Evolutionary conservation across 148 eudicot genomes (phyloP), one percentile per base, ranked within the genome.

Genomic region (Silene uniflora): DNA sequence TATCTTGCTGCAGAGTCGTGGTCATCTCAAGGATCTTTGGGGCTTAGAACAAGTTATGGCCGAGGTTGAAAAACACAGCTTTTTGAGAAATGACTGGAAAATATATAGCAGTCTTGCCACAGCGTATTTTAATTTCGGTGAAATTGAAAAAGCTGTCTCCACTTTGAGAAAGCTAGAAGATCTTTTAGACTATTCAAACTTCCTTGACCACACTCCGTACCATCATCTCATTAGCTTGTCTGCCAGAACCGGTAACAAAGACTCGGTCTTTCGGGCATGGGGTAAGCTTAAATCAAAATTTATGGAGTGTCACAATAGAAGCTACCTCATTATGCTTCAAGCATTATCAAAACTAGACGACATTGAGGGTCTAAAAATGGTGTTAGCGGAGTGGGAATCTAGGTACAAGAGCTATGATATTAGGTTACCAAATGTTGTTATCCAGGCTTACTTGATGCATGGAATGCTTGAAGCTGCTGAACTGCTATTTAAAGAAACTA

Each of bases 391-490:
- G 71, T 93, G 98, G 98, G 85, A 82, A 25, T 84, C 81, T 0
- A 72, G 73, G 18, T 80, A 75, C 81, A 60, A 75, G 27, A 67
- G n/a, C 21, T 91, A 80, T 73, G 98, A 93, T 80, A 19, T 58
- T 10, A 88, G 95, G 88, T 10, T 93, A 56, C 82, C 91, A 22
- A 70, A 32, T 78, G 72, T 58, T 54, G 88, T 80, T 25, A 76
- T 93, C 69, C 74, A 71, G 32, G 82, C 84, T 75, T 91, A 86
- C 76, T 71, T 91, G 73, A 86, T 62, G 60, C 84, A 76, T 22
- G 82, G 72, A 60, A 86, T 81, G 95, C 13, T 81, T 7, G 78
- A 81, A 55, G 93, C 90, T 77, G 97, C 97, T 75, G 86, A 89
- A 74, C 49, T 18, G 16, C 66, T 86, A 55, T 44, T 86, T 24